A percentile compares a stretch with the other conserved stretches of the same genome.
Evolutionary conservation across 345 rosid genomes (phyloP).

Genomic region (Cardiospermum halicacabum): DNA sequence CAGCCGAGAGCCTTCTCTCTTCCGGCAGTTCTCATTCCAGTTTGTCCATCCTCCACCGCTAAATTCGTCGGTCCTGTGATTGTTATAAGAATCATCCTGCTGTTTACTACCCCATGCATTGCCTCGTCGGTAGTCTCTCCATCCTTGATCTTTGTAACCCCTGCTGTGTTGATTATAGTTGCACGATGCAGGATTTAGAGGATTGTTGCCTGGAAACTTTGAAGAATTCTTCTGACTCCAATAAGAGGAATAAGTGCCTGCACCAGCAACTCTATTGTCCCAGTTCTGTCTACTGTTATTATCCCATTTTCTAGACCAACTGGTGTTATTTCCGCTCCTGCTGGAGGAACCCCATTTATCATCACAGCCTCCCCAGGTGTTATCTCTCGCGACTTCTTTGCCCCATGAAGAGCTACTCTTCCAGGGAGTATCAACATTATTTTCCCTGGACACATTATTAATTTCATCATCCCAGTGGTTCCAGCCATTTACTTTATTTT

Average conservation of each 20-base stretch:
- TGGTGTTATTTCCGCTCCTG: neutral
- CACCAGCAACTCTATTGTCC: conserved; percentile 27
- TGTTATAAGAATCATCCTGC: conserved; percentile 14
- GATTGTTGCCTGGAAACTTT: conserved; percentile 19
- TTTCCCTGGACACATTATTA: conserved; percentile 12
- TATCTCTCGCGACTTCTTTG: neutral
- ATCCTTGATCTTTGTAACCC: conserved; percentile 16
- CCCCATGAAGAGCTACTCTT: conserved; percentile 12
- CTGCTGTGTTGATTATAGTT: conserved; percentile 9
- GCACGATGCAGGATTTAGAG: conserved; percentile 28
- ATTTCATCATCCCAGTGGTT: conserved; percentile 7
- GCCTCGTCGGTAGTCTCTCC: conserved; percentile 22
- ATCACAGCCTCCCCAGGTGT: conserved; percentile 14
- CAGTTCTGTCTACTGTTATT: conserved; percentile 15
- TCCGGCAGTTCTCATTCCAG: conserved; percentile 32
- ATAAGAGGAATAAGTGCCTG: conserved; percentile 20
- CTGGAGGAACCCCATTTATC: conserved; percentile 13
- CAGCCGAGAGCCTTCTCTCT: conserved; percentile 42
- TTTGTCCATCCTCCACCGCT: conserved; percentile 32
- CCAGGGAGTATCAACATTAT: conserved; percentile 16
- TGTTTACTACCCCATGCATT: conserved; percentile 31
- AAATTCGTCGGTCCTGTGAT: conserved; percentile 25
- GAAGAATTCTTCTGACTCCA: conserved; percentile 19
- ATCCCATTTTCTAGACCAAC: conserved; percentile 5
- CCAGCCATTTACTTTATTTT: conserved; percentile 25